These are phyloP conservation scores for Oehlia diaphana DNA, from an alignment of 192 early-diverging fungal genomes.

Conservation along the genomic window DNA sequence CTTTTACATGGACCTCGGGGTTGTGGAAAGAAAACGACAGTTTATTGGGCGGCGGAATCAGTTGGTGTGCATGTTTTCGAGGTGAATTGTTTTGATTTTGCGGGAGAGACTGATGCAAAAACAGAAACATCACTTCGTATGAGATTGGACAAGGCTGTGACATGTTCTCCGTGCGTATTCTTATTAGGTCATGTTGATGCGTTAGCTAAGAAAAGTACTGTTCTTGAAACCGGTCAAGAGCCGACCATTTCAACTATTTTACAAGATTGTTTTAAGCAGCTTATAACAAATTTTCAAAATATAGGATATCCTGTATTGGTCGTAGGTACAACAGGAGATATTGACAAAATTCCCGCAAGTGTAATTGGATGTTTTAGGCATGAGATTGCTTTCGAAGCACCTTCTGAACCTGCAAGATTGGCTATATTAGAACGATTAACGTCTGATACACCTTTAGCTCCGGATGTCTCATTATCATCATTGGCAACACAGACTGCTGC, in stretches of 20 bases:
- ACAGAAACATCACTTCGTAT: slow-evolving; percentile 72
- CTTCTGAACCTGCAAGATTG: slow-evolving; percentile 66
- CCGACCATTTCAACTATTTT: slow-evolving; percentile 58
- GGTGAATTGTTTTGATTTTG: slow-evolving; percentile 76
- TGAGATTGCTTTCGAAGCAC: slow-evolving; percentile 71
- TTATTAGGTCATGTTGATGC: slow-evolving; percentile 81
- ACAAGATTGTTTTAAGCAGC: slow-evolving; percentile 57
- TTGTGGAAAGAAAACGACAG: slow-evolving; percentile 76
- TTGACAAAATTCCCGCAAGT: slow-evolving; percentile 77
- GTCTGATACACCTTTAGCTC: slow-evolving; percentile 55
- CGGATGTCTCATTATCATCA: slow-evolving; percentile 71
- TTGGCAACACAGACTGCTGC: slow-evolving; percentile 93
- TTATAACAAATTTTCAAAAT: slow-evolving; percentile 42
- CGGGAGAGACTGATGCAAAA: slow-evolving; percentile 80
- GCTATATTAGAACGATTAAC: slow-evolving; percentile 66
- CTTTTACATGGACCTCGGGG: slow-evolving; percentile 81
- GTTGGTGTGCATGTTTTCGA: slow-evolving; percentile 79
- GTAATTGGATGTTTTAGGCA: slow-evolving; percentile 80
- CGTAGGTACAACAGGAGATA: slow-evolving; percentile 72
- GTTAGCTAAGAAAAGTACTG: slow-evolving; percentile 61
- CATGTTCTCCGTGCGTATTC: slow-evolving; percentile 81
- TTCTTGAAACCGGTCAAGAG: slow-evolving; percentile 57
- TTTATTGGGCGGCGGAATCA: slow-evolving; percentile 64
- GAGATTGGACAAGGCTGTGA: slow-evolving; percentile 75
- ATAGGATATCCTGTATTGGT: slow-evolving; percentile 76